These are phyloP conservation scores for Candolleomyces aberdarensis DNA, from an alignment of 768 basidiomycete species.

Conservation along the genomic window DNA sequence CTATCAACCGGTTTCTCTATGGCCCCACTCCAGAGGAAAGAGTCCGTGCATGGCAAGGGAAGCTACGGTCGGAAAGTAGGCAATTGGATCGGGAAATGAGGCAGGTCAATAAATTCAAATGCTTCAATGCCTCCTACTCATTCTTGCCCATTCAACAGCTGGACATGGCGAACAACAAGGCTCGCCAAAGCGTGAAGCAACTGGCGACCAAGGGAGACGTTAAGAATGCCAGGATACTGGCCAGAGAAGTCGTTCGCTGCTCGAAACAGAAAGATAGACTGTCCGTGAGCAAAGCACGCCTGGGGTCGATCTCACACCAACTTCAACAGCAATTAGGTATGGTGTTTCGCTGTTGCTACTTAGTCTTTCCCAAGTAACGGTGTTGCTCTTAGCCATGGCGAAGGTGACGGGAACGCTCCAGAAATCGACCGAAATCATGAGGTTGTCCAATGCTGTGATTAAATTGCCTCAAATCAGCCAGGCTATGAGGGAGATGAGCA, in stretches of 20 bases:
- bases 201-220: constrained; percentile 89
- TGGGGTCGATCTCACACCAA: constrained; percentile 89
- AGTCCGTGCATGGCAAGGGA: constrained; percentile 87
- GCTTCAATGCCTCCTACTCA: constrained; percentile 14
- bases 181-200: constrained; percentile 77
- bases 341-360: constrained; percentile 22
- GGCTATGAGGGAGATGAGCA: constrained; percentile 95
- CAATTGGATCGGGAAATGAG: constrained; percentile 91
- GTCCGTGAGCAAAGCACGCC: constrained; percentile 87
- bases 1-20: constrained; percentile 91
- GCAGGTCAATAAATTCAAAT: constrained; percentile 61
- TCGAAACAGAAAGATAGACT: constrained; percentile 92
- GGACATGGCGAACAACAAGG: constrained; percentile 79
- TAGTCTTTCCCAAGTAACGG: constrained; percentile 2
- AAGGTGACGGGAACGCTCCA: constrained; percentile 98
- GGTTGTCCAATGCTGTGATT: constrained; percentile 87
- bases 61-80: constrained; percentile 78
- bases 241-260: constrained; percentile 91
- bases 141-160: constrained; percentile 47
- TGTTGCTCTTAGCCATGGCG: constrained; percentile 64
- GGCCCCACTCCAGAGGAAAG: constrained; percentile 96
- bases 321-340: constrained; percentile 88
- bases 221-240: constrained; percentile 89
- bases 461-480: constrained; percentile 91
- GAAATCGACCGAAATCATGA: constrained; percentile 99